These are phyloP conservation scores for Debaryomyces tyrocola DNA, from an alignment of 805 yeast genomes.

Conservation along the genomic window DNA sequence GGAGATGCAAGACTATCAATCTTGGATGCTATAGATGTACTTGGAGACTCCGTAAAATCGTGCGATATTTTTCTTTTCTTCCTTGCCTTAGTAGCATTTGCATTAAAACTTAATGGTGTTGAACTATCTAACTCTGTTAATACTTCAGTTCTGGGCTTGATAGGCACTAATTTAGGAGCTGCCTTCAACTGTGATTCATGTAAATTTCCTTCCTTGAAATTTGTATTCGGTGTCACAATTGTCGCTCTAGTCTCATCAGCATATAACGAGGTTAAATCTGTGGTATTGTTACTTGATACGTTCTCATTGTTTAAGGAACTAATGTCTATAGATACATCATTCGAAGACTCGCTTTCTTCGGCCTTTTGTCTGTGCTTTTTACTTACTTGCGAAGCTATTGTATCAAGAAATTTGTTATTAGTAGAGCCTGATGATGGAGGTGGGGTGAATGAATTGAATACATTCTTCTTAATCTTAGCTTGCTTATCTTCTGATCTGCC, in stretches of 20 bases:
- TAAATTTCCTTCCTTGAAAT: not conserved
- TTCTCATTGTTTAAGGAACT: constrained; percentile 23
- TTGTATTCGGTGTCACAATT: constrained; percentile 9
- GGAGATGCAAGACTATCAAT: constrained; percentile 33
- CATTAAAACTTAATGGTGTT: not conserved
- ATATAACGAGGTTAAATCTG: constrained; percentile 19
- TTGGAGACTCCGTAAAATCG: constrained; percentile 28
- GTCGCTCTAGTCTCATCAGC: constrained; percentile 3
- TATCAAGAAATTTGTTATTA: constrained; percentile 16
- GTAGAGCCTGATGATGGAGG: constrained; percentile 12
- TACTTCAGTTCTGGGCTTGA: constrained; percentile 5
- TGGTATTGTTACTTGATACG: constrained; percentile 8
- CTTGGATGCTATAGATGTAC: constrained; percentile 35
- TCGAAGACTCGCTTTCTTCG: constrained; percentile 2
- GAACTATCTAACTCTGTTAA: not conserved
- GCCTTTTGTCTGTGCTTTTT: constrained; percentile 1
- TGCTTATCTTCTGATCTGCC: not conserved
- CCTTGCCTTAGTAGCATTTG: not conserved
- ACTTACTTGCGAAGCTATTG: constrained; percentile 10
- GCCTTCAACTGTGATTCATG: constrained; percentile 4
- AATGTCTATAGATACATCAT: constrained; percentile 21
- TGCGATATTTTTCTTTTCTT: constrained; percentile 15
- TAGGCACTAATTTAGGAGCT: constrained; percentile 9
- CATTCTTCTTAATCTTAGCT: constrained; percentile 4
- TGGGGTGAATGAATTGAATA: constrained; percentile 16